These are phyloP conservation scores for Claviceps pazoutovae DNA, from an alignment of 2,329 filamentous ascomycete genomes.

Conservation along the genomic window DNA sequence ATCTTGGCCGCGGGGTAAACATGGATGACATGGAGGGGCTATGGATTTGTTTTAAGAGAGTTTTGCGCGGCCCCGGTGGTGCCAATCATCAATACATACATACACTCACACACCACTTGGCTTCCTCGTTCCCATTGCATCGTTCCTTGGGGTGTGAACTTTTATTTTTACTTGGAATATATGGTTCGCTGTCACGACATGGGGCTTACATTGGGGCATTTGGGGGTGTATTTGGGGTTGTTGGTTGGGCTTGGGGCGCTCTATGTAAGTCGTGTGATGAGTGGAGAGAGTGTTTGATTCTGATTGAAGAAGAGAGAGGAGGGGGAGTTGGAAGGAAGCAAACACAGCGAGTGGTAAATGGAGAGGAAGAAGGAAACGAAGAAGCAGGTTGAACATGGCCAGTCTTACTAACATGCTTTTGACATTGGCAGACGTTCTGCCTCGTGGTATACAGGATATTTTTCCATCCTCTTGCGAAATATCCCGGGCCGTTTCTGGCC, in stretches of 20 bases:
- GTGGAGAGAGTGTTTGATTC: not conserved
- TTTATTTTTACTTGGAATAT: no score
- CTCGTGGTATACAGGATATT: constrained; percentile 42
- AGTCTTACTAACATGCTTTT: no score
- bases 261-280: constrained; percentile 24
- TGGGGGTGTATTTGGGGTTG: constrained; percentile 27
- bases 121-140: not conserved
- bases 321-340: not conserved
- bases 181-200: constrained; percentile 7
- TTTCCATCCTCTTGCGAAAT: constrained; percentile 50
- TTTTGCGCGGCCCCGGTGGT: not conserved
- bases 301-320: not conserved
- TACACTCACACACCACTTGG: not conserved
- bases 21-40: no score
- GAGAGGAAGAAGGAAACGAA: not conserved
- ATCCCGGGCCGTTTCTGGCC: constrained; percentile 49
- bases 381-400: no score
- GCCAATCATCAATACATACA: no score
- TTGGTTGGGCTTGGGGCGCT: constrained; percentile 20
- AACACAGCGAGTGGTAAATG: not conserved
- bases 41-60: constrained; percentile 3
- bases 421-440: constrained; percentile 19
- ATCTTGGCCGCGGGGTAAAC: no score
- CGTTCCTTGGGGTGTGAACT: no score
- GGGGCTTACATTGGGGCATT: constrained; percentile 19